A percentile compares a stretch with the other conserved stretches of the same genome.
Conservation (phyloP, 768 basidiomycete genomes). For the Collybia sp. region DNA sequence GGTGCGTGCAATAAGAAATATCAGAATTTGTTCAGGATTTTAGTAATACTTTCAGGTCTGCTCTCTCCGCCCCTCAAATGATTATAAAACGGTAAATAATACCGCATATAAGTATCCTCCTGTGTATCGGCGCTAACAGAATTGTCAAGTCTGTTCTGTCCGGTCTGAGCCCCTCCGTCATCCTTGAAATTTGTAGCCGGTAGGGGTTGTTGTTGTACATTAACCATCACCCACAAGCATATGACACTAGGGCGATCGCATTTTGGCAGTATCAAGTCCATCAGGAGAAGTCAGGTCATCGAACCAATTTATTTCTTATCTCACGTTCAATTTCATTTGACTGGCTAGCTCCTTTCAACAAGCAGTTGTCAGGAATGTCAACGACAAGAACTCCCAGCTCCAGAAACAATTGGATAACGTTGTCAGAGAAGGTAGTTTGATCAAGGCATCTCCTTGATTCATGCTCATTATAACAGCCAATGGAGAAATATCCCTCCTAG, state of each 20-base stretch:
- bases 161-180: constrained; percentile 67
- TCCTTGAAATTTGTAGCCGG: constrained; percentile 83
- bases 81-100: constrained; percentile 76
- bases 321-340: background rate
- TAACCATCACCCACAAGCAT: background rate
- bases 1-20: constrained; percentile 26
- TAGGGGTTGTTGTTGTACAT: constrained; percentile 17
- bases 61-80: constrained; percentile 81
- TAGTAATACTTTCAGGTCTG: constrained; percentile 57
- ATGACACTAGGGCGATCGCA: constrained; percentile 58
- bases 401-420: constrained; percentile 87
- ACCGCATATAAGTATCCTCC: constrained; percentile 28
- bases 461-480: constrained; percentile 46
- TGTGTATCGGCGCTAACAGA: constrained; percentile 4
- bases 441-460: background rate
- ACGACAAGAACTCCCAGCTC: constrained; percentile 76
- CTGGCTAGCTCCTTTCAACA: constrained; percentile 70
- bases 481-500: constrained; percentile 66
- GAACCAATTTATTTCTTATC: background rate
- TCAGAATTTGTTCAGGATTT: background rate
- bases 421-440: constrained; percentile 73
- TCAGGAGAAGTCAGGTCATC: constrained; percentile 62
- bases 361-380: constrained; percentile 74
- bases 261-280: constrained; percentile 92
- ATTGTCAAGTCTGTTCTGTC: constrained; percentile 72